phyloP scores from a whole-genome alignment of 352 stramenopile genomes.

The Pythium periplocum region DNA sequence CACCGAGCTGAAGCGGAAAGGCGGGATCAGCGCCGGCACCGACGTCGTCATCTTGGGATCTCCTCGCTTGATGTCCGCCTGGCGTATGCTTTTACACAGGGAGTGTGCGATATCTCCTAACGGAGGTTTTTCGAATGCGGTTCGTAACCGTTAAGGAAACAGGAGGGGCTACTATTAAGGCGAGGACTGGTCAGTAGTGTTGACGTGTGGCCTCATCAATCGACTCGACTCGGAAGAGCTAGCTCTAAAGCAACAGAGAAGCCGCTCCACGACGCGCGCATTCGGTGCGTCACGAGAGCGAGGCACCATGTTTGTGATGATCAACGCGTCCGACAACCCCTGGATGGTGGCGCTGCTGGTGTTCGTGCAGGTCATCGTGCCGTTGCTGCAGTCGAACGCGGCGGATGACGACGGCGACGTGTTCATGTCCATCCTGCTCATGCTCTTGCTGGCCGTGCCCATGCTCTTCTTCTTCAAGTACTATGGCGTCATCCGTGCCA shows the following conservation, averaged over 20 bases:
- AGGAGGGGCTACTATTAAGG: conserved; percentile 8
- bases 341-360: conserved; percentile 76
- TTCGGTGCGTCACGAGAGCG: too few species aligned
- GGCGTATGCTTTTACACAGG: too few species aligned
- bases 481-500: conserved; percentile 43
- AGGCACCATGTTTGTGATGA: conserved; percentile 66
- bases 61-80: too few species aligned
- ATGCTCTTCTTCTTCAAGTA: conserved; percentile 53
- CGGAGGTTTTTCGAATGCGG: too few species aligned
- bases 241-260: too few species aligned
- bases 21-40: conserved; percentile 71
- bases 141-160: neutral
- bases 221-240: too few species aligned
- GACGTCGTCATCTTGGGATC: conserved; percentile 28
- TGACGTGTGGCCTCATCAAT: too few species aligned
- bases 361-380: conserved; percentile 73
- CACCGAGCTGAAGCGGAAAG: conserved; percentile 84
- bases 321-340: conserved; percentile 72
- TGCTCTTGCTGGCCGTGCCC: conserved; percentile 49
- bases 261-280: too few species aligned
- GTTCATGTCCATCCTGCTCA: conserved; percentile 44
- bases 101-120: too few species aligned
- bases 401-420: conserved; percentile 45
- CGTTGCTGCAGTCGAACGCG: conserved; percentile 66
- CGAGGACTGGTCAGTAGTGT: too few species aligned